These are phyloP conservation scores for grape (Vitis vinifera) DNA, from an alignment of 164 flowering plant genomes.

Conservation along the genomic window DNA sequence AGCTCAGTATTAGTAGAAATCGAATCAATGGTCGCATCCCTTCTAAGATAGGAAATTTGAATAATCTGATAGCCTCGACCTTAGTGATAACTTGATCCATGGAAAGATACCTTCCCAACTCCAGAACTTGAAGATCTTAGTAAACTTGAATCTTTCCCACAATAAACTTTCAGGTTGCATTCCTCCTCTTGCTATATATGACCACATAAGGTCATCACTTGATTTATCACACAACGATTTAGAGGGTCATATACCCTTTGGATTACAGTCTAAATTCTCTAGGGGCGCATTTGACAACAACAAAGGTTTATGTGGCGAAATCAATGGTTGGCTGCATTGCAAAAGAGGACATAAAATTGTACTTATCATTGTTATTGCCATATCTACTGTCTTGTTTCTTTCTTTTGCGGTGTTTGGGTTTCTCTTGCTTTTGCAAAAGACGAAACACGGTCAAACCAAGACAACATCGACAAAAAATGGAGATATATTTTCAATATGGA, in stretches of 20 bases:
- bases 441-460: too few species aligned
- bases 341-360: background rate
- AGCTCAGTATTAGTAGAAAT: too few species aligned
- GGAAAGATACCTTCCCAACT: too few species aligned
- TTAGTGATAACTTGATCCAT: background rate
- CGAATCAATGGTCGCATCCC: too few species aligned
- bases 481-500: background rate
- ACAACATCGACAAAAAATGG: background rate
- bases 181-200: too few species aligned
- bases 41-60: too few species aligned
- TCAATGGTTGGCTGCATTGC: background rate
- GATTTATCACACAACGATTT: background rate
- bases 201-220: too few species aligned
- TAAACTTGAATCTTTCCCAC: too few species aligned
- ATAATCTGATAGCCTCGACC: background rate
- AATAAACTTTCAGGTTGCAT: too few species aligned
- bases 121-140: too few species aligned
- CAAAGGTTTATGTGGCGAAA: background rate
- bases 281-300: background rate
- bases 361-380: too few species aligned
- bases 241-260: background rate
- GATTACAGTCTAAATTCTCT: background rate
- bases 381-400: background rate
- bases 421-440: background rate
- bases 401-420: background rate